Evolutionary conservation across 768 basidiomycete species (phyloP).

Genomic region (Macrolepiota albuminosa): DNA sequence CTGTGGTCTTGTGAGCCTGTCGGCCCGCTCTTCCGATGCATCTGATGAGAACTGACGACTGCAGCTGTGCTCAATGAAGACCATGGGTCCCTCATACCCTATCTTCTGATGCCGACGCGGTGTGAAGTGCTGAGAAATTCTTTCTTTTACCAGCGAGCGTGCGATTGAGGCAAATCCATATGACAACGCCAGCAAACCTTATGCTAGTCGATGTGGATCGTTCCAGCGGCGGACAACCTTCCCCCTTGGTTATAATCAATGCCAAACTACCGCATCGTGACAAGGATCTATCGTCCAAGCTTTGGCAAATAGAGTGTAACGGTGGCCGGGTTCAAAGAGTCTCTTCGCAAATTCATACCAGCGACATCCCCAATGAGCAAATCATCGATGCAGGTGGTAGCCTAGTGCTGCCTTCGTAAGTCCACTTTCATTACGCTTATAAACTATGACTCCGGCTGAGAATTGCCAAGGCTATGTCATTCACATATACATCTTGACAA

Average conservation of each 20-base stretch:
- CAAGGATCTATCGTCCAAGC: conserved; percentile 17
- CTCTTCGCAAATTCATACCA: conserved; percentile 8
- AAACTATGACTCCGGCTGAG: conserved; percentile 9
- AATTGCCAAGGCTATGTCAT: conserved; percentile 42
- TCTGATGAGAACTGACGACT: neutral
- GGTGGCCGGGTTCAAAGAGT: conserved; percentile 23
- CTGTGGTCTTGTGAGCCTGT: neutral
- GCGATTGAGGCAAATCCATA: neutral
- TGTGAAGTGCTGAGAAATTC: neutral
- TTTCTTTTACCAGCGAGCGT: neutral
- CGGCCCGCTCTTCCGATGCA: neutral
- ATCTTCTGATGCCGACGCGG: neutral
- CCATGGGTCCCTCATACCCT: neutral
- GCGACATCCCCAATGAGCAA: neutral
- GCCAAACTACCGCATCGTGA: conserved; percentile 27
- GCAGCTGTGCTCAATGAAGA: neutral
- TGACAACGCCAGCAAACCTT: neutral
- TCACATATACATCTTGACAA: conserved; percentile 67
- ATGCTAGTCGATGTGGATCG: conserved; percentile 1
- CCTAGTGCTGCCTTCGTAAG: conserved; percentile 34
- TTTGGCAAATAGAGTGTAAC: conserved; percentile 28
- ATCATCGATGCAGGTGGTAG: conserved; percentile 25
- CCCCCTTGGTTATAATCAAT: conserved; percentile 16
- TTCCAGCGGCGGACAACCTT: neutral
- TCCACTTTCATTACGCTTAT: conserved; percentile 3